Evolutionary conservation across 192 early-diverging fungal genomes (phyloP).

Genomic region (Funneliformis mosseae): DNA sequence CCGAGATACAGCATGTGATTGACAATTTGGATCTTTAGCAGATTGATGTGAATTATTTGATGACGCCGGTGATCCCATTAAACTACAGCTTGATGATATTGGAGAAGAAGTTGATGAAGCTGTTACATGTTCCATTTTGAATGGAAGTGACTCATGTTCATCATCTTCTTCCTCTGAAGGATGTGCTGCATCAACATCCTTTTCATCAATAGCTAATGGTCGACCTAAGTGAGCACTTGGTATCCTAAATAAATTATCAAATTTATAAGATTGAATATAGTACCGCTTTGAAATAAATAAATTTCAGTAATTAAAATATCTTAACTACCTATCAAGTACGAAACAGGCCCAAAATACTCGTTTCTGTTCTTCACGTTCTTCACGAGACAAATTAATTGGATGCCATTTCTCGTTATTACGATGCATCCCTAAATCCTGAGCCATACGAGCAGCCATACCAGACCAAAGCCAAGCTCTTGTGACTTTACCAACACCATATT

Average conservation of each 20-base stretch:
- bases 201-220: constrained; percentile 55
- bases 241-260: constrained; percentile 3
- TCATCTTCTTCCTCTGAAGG: constrained; percentile 44
- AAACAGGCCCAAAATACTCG: constrained; percentile 83
- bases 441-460: constrained; percentile 58
- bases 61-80: constrained; percentile 11
- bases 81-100: constrained; percentile 6
- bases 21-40: constrained; percentile 23
- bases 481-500: constrained; percentile 68
- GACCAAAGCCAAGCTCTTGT: constrained; percentile 73
- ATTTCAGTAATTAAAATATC: constrained; percentile 2
- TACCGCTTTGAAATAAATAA: neutral
- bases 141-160: constrained; percentile 26
- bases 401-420: constrained; percentile 57
- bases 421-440: constrained; percentile 61
- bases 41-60: neutral
- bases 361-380: constrained; percentile 59
- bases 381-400: constrained; percentile 38
- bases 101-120: constrained; percentile 22
- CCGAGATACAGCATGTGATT: constrained; percentile 35
- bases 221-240: constrained; percentile 53
- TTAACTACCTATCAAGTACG: constrained; percentile 65
- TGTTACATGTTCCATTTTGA: constrained; percentile 30
- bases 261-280: neutral
- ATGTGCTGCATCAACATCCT: constrained; percentile 55